These are phyloP conservation scores for Raffaelea arxii DNA, from an alignment of 2,329 filamentous ascomycete genomes.

Conservation along the genomic window DNA sequence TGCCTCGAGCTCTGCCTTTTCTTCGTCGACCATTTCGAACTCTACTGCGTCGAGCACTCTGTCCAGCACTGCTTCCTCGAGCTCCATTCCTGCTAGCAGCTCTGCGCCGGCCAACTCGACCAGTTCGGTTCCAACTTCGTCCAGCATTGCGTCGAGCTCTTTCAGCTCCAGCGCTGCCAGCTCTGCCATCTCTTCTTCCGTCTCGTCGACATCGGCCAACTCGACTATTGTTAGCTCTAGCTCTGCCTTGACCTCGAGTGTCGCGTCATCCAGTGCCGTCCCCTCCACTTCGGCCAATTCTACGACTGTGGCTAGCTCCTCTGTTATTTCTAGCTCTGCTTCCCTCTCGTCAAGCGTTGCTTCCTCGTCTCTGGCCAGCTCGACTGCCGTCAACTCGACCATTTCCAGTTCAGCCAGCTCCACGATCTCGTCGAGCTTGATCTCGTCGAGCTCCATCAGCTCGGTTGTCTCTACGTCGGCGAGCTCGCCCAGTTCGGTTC, in stretches of 20 bases:
- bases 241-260: not conserved
- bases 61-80: not conserved
- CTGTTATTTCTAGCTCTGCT: too few species aligned
- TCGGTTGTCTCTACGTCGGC: too few species aligned
- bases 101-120: not conserved
- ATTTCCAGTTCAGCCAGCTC: too few species aligned
- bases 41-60: not conserved
- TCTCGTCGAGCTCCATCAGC: too few species aligned
- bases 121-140: not conserved
- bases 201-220: not conserved
- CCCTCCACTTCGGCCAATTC: too few species aligned
- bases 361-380: not conserved
- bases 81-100: not conserved
- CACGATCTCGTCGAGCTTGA: too few species aligned
- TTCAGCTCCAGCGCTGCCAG: too few species aligned
- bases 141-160: too few species aligned
- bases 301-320: too few species aligned
- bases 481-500: too few species aligned
- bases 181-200: not conserved
- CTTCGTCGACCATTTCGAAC: not conserved
- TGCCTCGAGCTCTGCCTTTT: not conserved
- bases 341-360: not conserved
- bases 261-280: not conserved
- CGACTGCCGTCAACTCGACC: too few species aligned
- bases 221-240: not conserved